These are phyloP conservation scores for Botrytis porri DNA, from an alignment of 2,329 filamentous ascomycete species.

Conservation along the genomic window DNA sequence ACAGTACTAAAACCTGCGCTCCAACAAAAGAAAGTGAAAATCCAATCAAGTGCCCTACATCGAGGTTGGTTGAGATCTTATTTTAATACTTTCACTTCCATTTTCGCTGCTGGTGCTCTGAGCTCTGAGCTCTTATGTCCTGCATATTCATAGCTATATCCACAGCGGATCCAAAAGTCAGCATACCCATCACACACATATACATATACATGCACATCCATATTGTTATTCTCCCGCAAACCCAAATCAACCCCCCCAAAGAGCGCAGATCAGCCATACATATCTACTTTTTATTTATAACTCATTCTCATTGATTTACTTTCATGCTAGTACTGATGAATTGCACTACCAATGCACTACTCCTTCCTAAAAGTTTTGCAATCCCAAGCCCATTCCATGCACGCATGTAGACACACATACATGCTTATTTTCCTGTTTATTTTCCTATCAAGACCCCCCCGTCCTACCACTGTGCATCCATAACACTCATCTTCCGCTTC, in stretches of 20 bases:
- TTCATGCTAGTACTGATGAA: neutral
- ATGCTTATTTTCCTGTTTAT: neutral
- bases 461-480: neutral
- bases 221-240: neutral
- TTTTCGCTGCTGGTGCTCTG: neutral
- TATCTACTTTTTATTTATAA: neutral
- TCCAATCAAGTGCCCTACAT: neutral
- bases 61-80: neutral
- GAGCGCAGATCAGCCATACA: neutral
- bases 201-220: neutral
- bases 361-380: neutral
- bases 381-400: neutral
- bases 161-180: neutral
- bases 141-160: neutral
- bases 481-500: neutral
- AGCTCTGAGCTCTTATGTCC: neutral
- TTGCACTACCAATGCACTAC: slow-evolving; percentile 1
- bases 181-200: neutral
- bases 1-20: neutral
- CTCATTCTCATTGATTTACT: neutral
- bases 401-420: neutral
- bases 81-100: neutral
- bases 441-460: slow-evolving; percentile 9
- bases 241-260: neutral
- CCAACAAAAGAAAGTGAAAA: neutral